Base-by-base conservation (phyloP, 1,139 yeast species). In the Yamadazyma mexicana region DNA sequence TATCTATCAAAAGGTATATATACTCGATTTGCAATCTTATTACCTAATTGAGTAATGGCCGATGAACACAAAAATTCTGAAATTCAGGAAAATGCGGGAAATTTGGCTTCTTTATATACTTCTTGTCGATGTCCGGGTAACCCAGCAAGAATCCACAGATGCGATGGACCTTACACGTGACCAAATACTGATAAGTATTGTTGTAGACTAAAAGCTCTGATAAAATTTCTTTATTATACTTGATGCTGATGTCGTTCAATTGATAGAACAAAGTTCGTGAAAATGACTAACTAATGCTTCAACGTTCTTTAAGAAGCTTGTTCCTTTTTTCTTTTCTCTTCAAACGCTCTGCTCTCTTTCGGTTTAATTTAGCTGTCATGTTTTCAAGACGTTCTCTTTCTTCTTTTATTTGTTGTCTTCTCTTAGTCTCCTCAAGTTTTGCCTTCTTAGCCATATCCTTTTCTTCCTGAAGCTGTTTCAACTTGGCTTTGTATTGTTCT, bases 251-350 rank as follows among this genome's bases (percentile, higher is more conserved):
- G n/a, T n/a, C n/a, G n/a, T n/a, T n/a, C n/a, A n/a, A n/a, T n/a
- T n/a, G n/a, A n/a, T n/a, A n/a, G n/a, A 24, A 9, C 27, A 4
- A 11, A 22, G 51, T 34, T 24, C 6, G 10, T 5, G 12, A 24
- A 24, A n/a, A n/a, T 28, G 24, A 22, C 18, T 16, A 5, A 6
- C 16, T 12, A 12, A 4, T 12, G 20, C 12, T 52, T 61, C 55
- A 75, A 62, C 82, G 81, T 51, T 85, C 92, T 57, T 80, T 83
- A 59, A 85, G 77, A 49, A 84, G 66, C 62, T 85, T 85, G 62
- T 84, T 85, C 66, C 92, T 79, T 80, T 84, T 85, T 59, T 85
- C 94, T 61, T 80, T 82, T 70, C 83, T 82, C 66, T 83, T 82
- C 66, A 84, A 61, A 64, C 95, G 79, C 45, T 85, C 94, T 31